Base-by-base conservation (phyloP, 2,329 filamentous ascomycete species). In the Fusarium illudens region DNA sequence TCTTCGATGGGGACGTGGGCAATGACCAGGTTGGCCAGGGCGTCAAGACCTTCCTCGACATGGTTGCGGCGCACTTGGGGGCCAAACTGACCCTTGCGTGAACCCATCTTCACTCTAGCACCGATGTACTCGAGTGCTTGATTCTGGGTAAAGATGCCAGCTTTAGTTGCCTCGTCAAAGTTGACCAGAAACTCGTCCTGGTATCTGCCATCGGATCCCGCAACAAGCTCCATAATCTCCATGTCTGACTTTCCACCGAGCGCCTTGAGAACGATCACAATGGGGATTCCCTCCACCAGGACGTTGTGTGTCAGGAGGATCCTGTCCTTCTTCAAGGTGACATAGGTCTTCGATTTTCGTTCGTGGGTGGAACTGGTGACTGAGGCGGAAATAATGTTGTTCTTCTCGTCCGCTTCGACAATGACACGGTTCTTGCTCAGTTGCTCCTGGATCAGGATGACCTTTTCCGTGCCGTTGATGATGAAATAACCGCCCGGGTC, bases 351-450 rank as follows among this genome's bases (percentile, higher is more conserved):
- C 11, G 96, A 97, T 79, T 98, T 97, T 73, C 96, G 89, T 79
- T 98, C 96, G 79, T 97, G 94, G 1, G 96, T 98, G 29, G 96
- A 97, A 88, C 94, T 96, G 8, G 94, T 99, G 29, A 98, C 96
- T 2, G 96, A 98, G 34, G 96, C 96, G 71, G 95, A 93, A 59
- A 98, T 95, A 68, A 97, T 90, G 63, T 92, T 92, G 80, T 97
- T 98, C 82, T 97, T 97, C 54, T 90, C 86, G 73, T 95, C 92
- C 58, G 93, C 90, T 80, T 99, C 96, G 15, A 99, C 95, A 77
- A 99, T 97, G 75, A 99, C 92, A 83, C 96, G 90, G 80, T 99
- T 99, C 86, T 99, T 99, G 86, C 96, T 99, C 76, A 99, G 84
- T 81, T 99, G 96, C 77, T 99, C 96, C 79, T 99, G 96, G 13